These are phyloP conservation scores for Fusarium longipes DNA, from an alignment of 2,329 filamentous ascomycete species.

Conservation along the genomic window DNA sequence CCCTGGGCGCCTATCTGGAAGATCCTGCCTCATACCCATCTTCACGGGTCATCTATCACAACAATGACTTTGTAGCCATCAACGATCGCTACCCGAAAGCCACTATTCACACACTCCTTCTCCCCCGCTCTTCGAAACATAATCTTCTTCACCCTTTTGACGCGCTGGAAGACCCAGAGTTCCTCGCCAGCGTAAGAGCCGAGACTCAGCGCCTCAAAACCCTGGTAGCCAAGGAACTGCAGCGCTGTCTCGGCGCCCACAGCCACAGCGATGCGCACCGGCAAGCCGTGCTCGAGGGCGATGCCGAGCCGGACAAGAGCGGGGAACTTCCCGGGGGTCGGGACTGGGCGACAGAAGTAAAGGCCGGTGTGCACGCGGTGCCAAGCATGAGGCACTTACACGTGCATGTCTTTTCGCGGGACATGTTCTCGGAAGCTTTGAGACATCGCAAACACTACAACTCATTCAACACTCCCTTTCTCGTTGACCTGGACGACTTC, in stretches of 20 bases:
- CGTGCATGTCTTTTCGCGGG: slow-evolving; percentile 85
- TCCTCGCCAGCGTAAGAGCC: slow-evolving; percentile 71
- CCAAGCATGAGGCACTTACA: slow-evolving; percentile 95
- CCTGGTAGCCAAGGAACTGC: slow-evolving; percentile 80
- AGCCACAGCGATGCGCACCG: slow-evolving; percentile 73
- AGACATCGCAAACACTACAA: slow-evolving; percentile 92
- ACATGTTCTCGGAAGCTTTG: slow-evolving; percentile 78
- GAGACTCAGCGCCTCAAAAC: slow-evolving; percentile 71
- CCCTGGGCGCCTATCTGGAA: slow-evolving; percentile 73
- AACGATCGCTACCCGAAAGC: slow-evolving; percentile 89
- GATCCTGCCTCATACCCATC: slow-evolving; percentile 71
- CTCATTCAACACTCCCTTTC: slow-evolving; percentile 87
- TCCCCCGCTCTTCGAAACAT: slow-evolving; percentile 75
- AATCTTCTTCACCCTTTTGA: slow-evolving; percentile 78
- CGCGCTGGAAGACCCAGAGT: slow-evolving; percentile 76
- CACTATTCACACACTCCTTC: slow-evolving; percentile 85
- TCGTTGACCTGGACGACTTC: slow-evolving; percentile 82
- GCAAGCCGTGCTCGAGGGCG: slow-evolving; percentile 73
- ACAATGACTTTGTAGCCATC: slow-evolving; percentile 77
- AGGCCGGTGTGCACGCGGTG: slow-evolving; percentile 83
- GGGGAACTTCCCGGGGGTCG: slow-evolving; percentile 73
- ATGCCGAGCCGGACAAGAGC: slow-evolving; percentile 48
- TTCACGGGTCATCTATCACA: slow-evolving; percentile 72
- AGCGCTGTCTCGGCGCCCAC: slow-evolving; percentile 71
- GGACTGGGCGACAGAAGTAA: slow-evolving; percentile 81